Evolutionary conservation across 225 moss, liverwort and hornwort genomes (phyloP).

Genomic region (Bryoerythrophyllum caledonicum): DNA sequence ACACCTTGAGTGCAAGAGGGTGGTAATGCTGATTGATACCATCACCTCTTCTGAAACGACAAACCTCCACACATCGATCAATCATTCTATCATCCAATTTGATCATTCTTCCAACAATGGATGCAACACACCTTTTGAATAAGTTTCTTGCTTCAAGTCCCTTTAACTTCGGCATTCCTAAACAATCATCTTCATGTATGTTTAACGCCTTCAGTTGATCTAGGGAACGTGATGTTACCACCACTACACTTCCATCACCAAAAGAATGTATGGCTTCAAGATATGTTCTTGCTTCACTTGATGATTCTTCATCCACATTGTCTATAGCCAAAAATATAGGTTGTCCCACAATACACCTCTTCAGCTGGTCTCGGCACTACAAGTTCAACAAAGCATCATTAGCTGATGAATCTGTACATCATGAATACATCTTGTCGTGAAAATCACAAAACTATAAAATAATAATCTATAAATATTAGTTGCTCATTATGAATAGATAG

Average conservation of each 20-base stretch:
- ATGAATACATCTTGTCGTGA: too few relatives aligned
- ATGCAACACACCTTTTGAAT: not conserved
- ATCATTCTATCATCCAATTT: not conserved
- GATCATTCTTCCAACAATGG: not conserved
- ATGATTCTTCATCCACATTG: not conserved
- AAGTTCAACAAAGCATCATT: not conserved
- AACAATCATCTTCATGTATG: not conserved
- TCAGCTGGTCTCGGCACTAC: not conserved
- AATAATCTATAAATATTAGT: too few relatives aligned
- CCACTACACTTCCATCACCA: not conserved
- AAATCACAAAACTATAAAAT: not conserved
- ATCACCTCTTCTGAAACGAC: not conserved
- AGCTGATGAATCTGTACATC: not conserved
- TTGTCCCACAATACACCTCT: not conserved
- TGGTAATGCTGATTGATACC: not conserved
- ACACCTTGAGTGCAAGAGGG: conserved; percentile 1
- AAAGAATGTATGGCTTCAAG: not conserved
- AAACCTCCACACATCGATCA: not conserved
- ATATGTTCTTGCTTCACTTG: not conserved
- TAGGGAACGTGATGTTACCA: not conserved
- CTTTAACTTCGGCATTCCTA: not conserved
- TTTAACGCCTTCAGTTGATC: not conserved
- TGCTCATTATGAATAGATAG: not conserved
- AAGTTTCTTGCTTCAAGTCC: not conserved
- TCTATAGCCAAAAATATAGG: not conserved